Evolutionary conservation across 1,139 yeast species (phyloP).

Genomic region (Yamadazyma mexicana): DNA sequence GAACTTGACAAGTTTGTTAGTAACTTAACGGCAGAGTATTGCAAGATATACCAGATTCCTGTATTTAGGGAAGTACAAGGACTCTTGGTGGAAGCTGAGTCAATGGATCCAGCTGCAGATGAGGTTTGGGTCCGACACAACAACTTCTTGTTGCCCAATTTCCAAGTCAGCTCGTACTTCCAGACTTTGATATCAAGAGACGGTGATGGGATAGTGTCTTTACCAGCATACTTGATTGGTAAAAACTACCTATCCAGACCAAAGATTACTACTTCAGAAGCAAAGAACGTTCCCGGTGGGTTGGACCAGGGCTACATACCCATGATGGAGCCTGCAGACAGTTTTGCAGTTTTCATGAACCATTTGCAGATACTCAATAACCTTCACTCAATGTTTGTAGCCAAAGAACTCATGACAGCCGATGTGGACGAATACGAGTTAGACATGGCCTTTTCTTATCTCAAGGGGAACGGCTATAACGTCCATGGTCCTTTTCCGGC

Average conservation of each 20-base stretch:
- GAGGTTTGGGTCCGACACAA: conserved; percentile 37
- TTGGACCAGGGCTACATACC: conserved; percentile 30
- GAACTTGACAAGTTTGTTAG: conserved; percentile 31
- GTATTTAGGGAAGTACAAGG: conserved; percentile 23
- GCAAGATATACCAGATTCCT: conserved; percentile 27
- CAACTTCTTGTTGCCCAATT: conserved; percentile 37
- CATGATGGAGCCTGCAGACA: conserved; percentile 21
- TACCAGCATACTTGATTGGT: conserved; percentile 34
- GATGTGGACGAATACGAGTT: conserved; percentile 5
- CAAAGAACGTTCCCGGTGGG: conserved; percentile 25
- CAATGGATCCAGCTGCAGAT: conserved; percentile 19
- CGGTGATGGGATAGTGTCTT: conserved; percentile 33
- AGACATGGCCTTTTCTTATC: conserved; percentile 21
- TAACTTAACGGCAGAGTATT: conserved; percentile 25
- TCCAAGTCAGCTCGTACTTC: conserved; percentile 31
- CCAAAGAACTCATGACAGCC: background rate
- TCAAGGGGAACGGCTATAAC: conserved; percentile 37
- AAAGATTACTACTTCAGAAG: conserved; percentile 11
- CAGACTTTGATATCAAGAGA: conserved; percentile 41
- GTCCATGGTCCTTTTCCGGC: conserved; percentile 30
- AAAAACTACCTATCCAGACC: conserved; percentile 27
- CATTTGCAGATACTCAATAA: conserved; percentile 39
- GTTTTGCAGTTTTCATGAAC: conserved; percentile 31
- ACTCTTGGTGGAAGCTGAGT: conserved; percentile 8
- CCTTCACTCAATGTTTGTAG: conserved; percentile 17